Evolutionary conservation across 352 stramenopile genomes (phyloP).

Genomic region (Hyaloperonospora brassicae): DNA sequence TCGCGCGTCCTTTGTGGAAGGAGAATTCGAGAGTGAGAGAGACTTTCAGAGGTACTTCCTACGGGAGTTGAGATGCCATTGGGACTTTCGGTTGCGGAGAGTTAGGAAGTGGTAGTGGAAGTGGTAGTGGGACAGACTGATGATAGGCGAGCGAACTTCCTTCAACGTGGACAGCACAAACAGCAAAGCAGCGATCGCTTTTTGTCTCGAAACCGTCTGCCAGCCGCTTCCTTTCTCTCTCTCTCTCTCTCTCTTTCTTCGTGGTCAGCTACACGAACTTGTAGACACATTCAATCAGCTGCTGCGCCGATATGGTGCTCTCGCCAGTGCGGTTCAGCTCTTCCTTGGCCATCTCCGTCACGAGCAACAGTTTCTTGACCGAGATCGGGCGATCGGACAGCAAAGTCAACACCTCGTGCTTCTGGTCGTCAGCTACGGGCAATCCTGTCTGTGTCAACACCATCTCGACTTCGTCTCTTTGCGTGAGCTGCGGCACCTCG

Average conservation of each 20-base stretch:
- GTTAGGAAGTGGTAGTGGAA: too few species aligned
- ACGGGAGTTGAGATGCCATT: too few species aligned
- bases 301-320: constrained; percentile 58
- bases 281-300: constrained; percentile 81
- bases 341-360: constrained; percentile 95
- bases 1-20: too few species aligned
- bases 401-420: constrained; percentile 56
- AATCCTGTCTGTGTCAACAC: constrained; percentile 81
- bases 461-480: constrained; percentile 84
- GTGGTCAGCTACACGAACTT: constrained; percentile 47
- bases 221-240: too few species aligned
- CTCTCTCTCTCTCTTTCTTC: not conserved
- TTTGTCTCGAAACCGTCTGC: too few species aligned
- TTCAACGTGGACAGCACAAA: too few species aligned
- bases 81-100: too few species aligned
- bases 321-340: constrained; percentile 58
- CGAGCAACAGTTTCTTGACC: constrained; percentile 97
- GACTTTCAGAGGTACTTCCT: too few species aligned
- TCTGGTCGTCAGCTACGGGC: constrained; percentile 55
- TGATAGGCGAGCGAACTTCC: too few species aligned
- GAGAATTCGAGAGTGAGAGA: too few species aligned
- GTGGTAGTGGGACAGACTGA: too few species aligned
- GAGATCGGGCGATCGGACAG: constrained; percentile 90
- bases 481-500: constrained; percentile 87
- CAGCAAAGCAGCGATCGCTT: too few species aligned